phyloP scores from a whole-genome alignment of 371 early-diverging fungal species.

The Mortierella sp. region DNA sequence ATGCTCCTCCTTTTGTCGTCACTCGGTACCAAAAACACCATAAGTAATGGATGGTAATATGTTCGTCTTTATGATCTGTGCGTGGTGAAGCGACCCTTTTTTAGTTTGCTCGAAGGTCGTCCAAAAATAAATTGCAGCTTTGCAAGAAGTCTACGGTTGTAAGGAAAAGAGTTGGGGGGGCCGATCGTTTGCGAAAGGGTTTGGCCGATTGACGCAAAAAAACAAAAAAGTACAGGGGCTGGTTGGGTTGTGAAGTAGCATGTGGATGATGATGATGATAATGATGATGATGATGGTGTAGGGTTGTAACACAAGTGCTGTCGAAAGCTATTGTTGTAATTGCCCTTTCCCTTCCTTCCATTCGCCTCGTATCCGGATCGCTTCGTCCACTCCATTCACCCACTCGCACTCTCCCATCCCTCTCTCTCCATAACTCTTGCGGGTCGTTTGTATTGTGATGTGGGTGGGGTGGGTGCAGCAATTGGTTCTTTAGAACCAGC shows the following conservation, averaged over 20 bases:
- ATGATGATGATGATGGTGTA: background rate
- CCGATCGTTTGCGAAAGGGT: background rate
- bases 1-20: background rate
- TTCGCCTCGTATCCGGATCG: background rate
- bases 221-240: background rate
- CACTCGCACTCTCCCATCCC: background rate
- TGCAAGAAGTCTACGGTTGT: slow-evolving; percentile 11
- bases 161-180: background rate
- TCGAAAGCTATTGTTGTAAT: background rate
- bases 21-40: background rate
- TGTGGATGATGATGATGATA: background rate
- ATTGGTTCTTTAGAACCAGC: slow-evolving; percentile 39
- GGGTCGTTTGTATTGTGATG: background rate
- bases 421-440: background rate
- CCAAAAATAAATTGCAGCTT: slow-evolving; percentile 1
- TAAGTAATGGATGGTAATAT: background rate
- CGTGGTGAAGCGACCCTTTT: background rate
- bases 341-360: background rate
- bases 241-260: background rate
- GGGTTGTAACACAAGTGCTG: background rate
- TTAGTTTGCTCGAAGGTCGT: background rate
- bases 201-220: background rate
- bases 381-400: background rate
- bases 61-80: slow-evolving; percentile 14
- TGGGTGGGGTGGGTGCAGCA: background rate